Evolutionary conservation across 805 yeast genomes (phyloP).

Genomic region (Dipodascopsis uninucleata): DNA sequence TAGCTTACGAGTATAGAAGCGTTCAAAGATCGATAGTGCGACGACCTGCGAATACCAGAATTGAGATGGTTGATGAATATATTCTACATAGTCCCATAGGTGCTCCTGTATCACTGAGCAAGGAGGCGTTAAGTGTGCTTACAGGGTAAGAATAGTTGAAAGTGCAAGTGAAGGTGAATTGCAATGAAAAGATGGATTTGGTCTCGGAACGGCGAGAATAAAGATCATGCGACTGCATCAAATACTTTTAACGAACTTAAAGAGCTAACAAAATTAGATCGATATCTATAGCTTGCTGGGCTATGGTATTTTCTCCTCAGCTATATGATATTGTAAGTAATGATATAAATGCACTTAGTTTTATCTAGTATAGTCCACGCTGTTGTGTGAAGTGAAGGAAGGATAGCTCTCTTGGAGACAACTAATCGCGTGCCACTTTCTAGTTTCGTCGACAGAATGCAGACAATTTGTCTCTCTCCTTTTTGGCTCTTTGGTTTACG

Average conservation of each 20-base stretch:
- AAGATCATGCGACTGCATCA: no score
- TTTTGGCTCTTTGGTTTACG: constrained; percentile 84
- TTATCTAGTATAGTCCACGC: not conserved
- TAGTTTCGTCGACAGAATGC: constrained; percentile 72
- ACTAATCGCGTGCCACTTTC: not conserved
- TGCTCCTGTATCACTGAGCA: constrained; percentile 18
- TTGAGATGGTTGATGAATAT: no score
- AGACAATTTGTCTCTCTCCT: constrained; percentile 83
- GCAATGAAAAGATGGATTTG: constrained; percentile 30
- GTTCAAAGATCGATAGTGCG: no score
- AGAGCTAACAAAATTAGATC: constrained; percentile 42
- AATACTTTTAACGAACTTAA: constrained; percentile 22
- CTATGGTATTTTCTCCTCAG: constrained; percentile 95
- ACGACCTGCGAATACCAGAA: no score
- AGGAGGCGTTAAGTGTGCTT: constrained; percentile 21
- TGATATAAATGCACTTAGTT: not conserved
- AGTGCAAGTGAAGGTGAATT: not conserved
- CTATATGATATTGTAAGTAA: constrained; percentile 71
- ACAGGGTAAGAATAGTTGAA: constrained; percentile 14
- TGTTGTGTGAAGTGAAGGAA: not conserved
- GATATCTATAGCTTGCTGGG: constrained; percentile 95
- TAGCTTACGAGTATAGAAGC: no score
- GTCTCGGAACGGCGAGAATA: constrained; percentile 64
- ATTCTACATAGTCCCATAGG: no score
- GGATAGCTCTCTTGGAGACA: not conserved